These are phyloP conservation scores for Elsinoe batatas DNA, from an alignment of 2,329 filamentous ascomycete genomes.

Conservation along the genomic window DNA sequence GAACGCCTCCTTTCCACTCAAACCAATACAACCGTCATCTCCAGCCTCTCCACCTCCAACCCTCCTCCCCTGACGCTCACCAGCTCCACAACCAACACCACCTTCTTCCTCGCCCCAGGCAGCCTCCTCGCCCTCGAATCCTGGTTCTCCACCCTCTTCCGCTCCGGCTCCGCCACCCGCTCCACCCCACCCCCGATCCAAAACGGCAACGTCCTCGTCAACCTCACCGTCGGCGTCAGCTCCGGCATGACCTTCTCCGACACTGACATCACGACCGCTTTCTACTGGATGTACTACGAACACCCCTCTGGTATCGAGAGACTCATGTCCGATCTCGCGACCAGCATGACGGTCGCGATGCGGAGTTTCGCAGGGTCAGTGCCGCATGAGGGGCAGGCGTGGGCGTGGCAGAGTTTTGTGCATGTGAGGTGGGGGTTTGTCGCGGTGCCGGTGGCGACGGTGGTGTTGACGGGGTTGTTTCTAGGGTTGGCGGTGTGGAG, in stretches of 20 bases:
- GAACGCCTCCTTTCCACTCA: slow-evolving; percentile 9
- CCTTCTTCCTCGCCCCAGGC: slow-evolving; percentile 14
- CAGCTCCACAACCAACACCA: background rate
- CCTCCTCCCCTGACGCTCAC: background rate
- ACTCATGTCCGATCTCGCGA: slow-evolving; percentile 29
- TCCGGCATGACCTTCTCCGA: slow-evolving; percentile 15
- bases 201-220: slow-evolving; percentile 14
- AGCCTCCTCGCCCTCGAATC: slow-evolving; percentile 13
- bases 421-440: slow-evolving; percentile 31
- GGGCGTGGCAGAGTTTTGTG: slow-evolving; percentile 26
- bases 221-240: slow-evolving; percentile 16
- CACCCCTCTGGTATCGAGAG: slow-evolving; percentile 27
- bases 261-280: slow-evolving; percentile 31
- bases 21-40: slow-evolving; percentile 13
- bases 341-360: slow-evolving; percentile 29
- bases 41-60: background rate
- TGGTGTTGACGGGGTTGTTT: slow-evolving; percentile 25
- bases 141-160: slow-evolving; percentile 15
- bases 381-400: slow-evolving; percentile 24
- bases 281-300: slow-evolving; percentile 35
- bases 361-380: slow-evolving; percentile 22
- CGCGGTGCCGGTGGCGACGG: slow-evolving; percentile 25
- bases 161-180: slow-evolving; percentile 13
- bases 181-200: background rate
- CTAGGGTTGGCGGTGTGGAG: slow-evolving; percentile 22